These are phyloP conservation scores for Elsinoe fawcettii DNA, from an alignment of 2,329 filamentous ascomycete genomes.

Conservation along the genomic window DNA sequence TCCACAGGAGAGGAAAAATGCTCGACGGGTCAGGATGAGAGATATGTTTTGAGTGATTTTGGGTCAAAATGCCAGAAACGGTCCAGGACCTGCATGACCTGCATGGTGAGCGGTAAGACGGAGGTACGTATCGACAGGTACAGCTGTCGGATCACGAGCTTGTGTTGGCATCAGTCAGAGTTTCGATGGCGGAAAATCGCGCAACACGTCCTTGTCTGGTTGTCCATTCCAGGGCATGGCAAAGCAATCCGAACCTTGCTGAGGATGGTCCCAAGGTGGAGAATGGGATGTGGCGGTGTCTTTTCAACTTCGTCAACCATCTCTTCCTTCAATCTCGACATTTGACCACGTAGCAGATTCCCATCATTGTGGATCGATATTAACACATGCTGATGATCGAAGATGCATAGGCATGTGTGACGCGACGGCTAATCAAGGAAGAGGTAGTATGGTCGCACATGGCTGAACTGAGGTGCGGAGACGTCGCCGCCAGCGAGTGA, in stretches of 20 bases:
- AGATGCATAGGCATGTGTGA: not conserved
- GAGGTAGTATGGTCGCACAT: not conserved
- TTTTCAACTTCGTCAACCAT: not conserved
- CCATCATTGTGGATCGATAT: no score
- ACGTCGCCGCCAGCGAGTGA: not conserved
- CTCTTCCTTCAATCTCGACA: not conserved
- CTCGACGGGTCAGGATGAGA: not conserved
- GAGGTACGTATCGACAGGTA: slow-evolving; percentile 6
- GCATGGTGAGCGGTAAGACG: not conserved
- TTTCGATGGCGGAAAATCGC: not conserved
- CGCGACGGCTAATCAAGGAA: slow-evolving; percentile 1
- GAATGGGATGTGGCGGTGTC: not conserved
- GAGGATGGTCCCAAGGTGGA: not conserved
- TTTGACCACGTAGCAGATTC: not conserved
- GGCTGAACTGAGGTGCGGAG: not conserved
- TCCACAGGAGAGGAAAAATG: not conserved
- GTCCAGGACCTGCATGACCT: not conserved
- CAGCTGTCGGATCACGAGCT: slow-evolving; percentile 7
- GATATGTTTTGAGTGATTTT: slow-evolving; percentile 11
- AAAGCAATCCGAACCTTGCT: no score
- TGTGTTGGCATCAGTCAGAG: not conserved
- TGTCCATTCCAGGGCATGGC: not conserved
- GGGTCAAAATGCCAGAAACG: not conserved
- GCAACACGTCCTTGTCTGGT: not conserved
- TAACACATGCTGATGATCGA: not conserved